A percentile compares a stretch with the other conserved stretches of the same genome.
phyloP scores from a whole-genome alignment of 2,329 filamentous ascomycete species.

The Biscogniauxia mediterranea region DNA sequence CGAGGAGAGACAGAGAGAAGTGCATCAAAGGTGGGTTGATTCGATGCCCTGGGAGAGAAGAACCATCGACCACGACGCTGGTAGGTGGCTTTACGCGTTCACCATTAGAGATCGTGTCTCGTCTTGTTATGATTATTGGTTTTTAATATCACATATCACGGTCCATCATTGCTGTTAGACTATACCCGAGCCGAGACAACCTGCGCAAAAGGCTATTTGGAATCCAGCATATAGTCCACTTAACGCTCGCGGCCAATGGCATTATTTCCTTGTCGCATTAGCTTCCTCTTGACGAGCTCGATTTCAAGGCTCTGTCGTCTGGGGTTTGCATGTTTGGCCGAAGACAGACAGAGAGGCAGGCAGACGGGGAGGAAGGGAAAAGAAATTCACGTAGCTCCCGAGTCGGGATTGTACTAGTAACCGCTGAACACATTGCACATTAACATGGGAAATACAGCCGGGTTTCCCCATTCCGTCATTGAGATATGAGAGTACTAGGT shows the following conservation, averaged over 20 bases:
- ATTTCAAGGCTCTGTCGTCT: neutral
- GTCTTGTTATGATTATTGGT: neutral
- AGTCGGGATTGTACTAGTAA: neutral
- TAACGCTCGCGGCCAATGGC: neutral
- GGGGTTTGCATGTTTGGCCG: neutral
- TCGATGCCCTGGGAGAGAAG: neutral
- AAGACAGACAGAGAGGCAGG: neutral
- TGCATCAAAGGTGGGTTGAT: neutral
- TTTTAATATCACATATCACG: neutral
- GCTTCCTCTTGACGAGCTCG: neutral
- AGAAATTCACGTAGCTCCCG: neutral
- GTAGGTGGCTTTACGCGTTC: neutral
- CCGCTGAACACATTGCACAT: neutral
- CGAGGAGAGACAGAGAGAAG: neutral
- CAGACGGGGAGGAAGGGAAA: neutral
- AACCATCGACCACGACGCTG: neutral
- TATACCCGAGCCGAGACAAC: neutral
- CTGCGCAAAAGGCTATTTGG: neutral
- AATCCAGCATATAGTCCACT: neutral
- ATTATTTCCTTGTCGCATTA: neutral
- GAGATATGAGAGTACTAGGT: neutral
- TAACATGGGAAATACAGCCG: neutral
- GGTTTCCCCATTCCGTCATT: constrained; percentile 2
- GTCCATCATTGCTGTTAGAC: neutral
- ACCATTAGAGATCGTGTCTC: neutral